Conservation (phyloP, 2,329 filamentous ascomycete species). For the Phyllosticta capitalensis region DNA sequence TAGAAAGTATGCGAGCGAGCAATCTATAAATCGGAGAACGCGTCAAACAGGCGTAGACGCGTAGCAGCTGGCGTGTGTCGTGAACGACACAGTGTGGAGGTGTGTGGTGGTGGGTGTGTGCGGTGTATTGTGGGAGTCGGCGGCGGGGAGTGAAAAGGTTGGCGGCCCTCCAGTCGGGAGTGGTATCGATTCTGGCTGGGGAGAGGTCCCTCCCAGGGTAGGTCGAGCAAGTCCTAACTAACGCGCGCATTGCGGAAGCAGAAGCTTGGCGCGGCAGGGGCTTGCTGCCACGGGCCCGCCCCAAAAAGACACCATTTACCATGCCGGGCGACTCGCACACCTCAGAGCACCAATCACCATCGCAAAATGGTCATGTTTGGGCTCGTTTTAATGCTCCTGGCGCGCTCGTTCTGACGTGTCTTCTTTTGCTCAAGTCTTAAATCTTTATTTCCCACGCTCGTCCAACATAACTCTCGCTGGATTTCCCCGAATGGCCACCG, state of each 20-base stretch:
- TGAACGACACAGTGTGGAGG: neutral
- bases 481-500: neutral
- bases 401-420: neutral
- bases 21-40: conserved; percentile 10
- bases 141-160: conserved; percentile 19
- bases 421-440: neutral
- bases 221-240: neutral
- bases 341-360: neutral
- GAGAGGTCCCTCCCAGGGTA: neutral
- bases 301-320: neutral
- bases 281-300: no score
- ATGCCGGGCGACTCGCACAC: neutral
- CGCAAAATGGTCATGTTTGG: conserved; percentile 7
- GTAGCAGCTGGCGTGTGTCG: neutral
- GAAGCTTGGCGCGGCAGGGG: neutral
- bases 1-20: conserved; percentile 2
- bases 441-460: neutral
- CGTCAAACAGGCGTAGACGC: conserved; percentile 5
- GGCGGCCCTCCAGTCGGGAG: neutral
- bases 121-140: conserved; percentile 10
- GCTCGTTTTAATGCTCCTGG: conserved; percentile 4
- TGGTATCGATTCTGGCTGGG: conserved; percentile 5
- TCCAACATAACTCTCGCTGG: neutral
- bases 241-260: neutral
- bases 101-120: conserved; percentile 19